Base-by-base conservation (phyloP, 2,329 filamentous ascomycete species). In the Capronia epimyces region DNA sequence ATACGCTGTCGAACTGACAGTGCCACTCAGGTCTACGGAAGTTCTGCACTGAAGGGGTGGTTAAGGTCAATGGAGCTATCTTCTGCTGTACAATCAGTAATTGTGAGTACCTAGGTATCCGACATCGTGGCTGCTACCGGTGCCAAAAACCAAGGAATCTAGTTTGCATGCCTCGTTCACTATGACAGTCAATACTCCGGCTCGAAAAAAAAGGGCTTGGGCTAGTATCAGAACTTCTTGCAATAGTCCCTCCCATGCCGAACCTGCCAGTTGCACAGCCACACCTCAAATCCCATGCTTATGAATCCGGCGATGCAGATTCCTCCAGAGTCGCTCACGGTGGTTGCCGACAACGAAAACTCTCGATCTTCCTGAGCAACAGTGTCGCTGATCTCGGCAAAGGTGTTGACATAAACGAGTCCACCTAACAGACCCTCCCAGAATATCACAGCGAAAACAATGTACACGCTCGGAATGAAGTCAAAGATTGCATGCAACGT, bases 361-460 rank as follows among this genome's bases (percentile, higher is more conserved):
- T 98, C 93, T 4, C 91, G 79, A 46, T 96, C 89, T 25, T 82
- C 79, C 3, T 77, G 73, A 0, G 83, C 81, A 1, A 96, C 83
- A 5, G 83, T 82, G 62, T 96, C 89, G 66, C 89, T 85, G 55
- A 98, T 96, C 65, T 94, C 87, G 0, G 90, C 89, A 68, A 97
- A 98, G 0, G 90, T 95, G 63, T 91, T 95, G 53, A 97, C 90
- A 63, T 98, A 98, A 0, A 97, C 93, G 2, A 89, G 76, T 0
- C 93, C 93, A 0, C 93, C 93, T 0, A 98, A 74, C 10, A 97
- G 68, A 0, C 93, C 93, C 67, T 97, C 93, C 91, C 91, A 97
- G 64, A 97, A 93, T 16, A 96, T 76, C 53, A 97, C 74, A 18
- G 80, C 53, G 63, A 95, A 96, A 1, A 97, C 75, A n/a, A 95